Percentiles rank a stretch among this genome's conserved stretches.
These are phyloP conservation scores for Cordyceps cicadae DNA, from an alignment of 2,329 filamentous ascomycete species.

Conservation along the genomic window DNA sequence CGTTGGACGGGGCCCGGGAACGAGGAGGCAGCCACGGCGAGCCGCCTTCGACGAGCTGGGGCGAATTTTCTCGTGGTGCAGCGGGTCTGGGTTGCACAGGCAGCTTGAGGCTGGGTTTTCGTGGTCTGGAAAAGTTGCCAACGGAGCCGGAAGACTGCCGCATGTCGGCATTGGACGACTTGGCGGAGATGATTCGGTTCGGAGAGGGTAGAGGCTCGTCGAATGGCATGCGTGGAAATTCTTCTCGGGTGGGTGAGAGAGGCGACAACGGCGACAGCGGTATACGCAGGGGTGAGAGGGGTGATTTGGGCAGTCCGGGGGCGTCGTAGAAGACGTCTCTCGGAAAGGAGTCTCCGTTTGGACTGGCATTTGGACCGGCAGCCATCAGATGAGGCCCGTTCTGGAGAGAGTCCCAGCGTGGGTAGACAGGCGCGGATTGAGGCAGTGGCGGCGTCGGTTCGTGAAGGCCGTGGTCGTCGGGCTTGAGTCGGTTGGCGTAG, in stretches of 20 bases:
- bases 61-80: not conserved
- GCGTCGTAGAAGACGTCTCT: conserved; percentile 5
- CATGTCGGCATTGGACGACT: conserved; percentile 26
- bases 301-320: not conserved
- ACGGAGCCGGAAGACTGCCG: conserved; percentile 32
- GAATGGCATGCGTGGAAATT: conserved; percentile 7
- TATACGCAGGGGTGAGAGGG: not conserved
- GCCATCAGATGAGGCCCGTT: conserved; percentile 9
- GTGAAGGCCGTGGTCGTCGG: not conserved
- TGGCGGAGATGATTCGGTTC: conserved; percentile 22
- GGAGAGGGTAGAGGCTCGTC: conserved; percentile 17
- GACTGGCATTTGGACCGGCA: conserved; percentile 6
- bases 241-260: not conserved
- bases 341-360: conserved; percentile 2
- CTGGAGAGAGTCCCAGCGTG: conserved; percentile 39
- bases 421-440: conserved; percentile 24
- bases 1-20: conserved; percentile 37
- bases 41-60: conserved; percentile 13
- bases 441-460: conserved; percentile 15
- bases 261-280: too few relatives aligned
- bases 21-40: conserved; percentile 30
- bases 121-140: conserved; percentile 53
- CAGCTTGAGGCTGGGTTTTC: conserved; percentile 45
- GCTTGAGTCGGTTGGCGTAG: conserved; percentile 10
- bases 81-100: conserved; percentile 13